These are phyloP conservation scores for Trypanosoma caninum DNA, from an alignment of 208 protist species.

Conservation along the genomic window DNA sequence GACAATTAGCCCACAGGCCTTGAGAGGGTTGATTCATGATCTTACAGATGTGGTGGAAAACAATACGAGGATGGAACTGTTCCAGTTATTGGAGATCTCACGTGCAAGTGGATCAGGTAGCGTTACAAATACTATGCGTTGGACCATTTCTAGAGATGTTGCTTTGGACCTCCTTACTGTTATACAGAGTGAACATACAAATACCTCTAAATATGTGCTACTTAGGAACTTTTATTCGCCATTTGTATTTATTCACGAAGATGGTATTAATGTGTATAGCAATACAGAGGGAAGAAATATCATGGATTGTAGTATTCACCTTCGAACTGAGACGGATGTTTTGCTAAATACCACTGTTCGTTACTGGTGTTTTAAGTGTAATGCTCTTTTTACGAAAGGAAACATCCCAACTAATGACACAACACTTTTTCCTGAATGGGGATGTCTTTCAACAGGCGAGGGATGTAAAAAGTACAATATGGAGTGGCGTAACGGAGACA, in stretches of 20 bases:
- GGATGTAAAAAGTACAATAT: slow-evolving; percentile 43
- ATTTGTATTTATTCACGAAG: slow-evolving; percentile 53
- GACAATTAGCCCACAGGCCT: slow-evolving; percentile 47
- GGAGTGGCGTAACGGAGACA: slow-evolving; percentile 28
- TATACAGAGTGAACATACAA: slow-evolving; percentile 19
- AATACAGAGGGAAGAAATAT: slow-evolving; percentile 25
- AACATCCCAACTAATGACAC: slow-evolving; percentile 39
- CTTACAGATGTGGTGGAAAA: slow-evolving; percentile 27
- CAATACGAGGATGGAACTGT: slow-evolving; percentile 27
- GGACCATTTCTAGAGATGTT: slow-evolving; percentile 32
- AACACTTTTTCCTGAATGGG: slow-evolving; percentile 41
- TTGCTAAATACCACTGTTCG: slow-evolving; percentile 29
- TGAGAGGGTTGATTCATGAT: slow-evolving; percentile 20
- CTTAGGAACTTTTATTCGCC: slow-evolving; percentile 45
- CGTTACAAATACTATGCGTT: slow-evolving; percentile 27
- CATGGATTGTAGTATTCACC: slow-evolving; percentile 49
- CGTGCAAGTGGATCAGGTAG: slow-evolving; percentile 13
- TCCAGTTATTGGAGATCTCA: slow-evolving; percentile 34
- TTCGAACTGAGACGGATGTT: slow-evolving; percentile 36
- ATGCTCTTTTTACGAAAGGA: slow-evolving; percentile 59
- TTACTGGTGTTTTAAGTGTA: slow-evolving; percentile 73
- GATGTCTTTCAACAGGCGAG: slow-evolving; percentile 36
- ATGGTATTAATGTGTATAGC: slow-evolving; percentile 20
- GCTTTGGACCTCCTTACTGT: slow-evolving; percentile 32
- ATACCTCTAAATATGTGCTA: neutral